These are phyloP conservation scores for Lentinula detonsa DNA, from an alignment of 768 basidiomycete species.

Conservation along the genomic window DNA sequence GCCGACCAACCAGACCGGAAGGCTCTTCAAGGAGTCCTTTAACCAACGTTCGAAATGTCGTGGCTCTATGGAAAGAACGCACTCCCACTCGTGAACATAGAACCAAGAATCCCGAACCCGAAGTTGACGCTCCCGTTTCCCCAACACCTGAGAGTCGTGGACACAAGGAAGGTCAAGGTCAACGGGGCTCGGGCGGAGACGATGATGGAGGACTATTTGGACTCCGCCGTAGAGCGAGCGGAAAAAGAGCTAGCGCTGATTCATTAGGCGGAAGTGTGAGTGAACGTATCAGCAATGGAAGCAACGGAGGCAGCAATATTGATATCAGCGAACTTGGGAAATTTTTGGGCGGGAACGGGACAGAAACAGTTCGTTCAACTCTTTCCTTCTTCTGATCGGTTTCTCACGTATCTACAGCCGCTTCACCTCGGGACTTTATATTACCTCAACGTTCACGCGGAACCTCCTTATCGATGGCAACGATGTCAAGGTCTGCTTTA, in stretches of 20 bases:
- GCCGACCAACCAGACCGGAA: conserved; percentile 44
- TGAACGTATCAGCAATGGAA: background rate
- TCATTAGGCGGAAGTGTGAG: background rate
- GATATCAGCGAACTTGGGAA: conserved; percentile 6
- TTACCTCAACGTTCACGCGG: conserved; percentile 89
- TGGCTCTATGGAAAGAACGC: conserved; percentile 76
- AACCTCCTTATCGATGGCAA: conserved; percentile 74
- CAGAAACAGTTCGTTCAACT: conserved; percentile 36
- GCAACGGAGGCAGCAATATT: background rate
- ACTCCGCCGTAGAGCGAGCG: conserved; percentile 33
- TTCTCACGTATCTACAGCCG: conserved; percentile 49
- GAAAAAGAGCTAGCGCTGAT: background rate
- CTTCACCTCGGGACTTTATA: conserved; percentile 80
- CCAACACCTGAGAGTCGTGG: conserved; percentile 2
- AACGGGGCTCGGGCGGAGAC: conserved; percentile 3
- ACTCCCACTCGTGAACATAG: conserved; percentile 35
- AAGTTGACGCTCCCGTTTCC: background rate
- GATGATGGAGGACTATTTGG: conserved; percentile 43
- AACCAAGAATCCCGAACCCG: background rate
- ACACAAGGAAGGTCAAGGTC: background rate
- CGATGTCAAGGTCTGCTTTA: conserved; percentile 79
- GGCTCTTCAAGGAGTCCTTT: conserved; percentile 64
- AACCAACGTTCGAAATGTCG: conserved; percentile 71
- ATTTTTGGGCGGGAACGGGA: conserved; percentile 10
- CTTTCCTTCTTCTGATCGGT: conserved; percentile 11